Conservation (phyloP, 169 alveolate species). For the Eimeria sp. region DNA sequence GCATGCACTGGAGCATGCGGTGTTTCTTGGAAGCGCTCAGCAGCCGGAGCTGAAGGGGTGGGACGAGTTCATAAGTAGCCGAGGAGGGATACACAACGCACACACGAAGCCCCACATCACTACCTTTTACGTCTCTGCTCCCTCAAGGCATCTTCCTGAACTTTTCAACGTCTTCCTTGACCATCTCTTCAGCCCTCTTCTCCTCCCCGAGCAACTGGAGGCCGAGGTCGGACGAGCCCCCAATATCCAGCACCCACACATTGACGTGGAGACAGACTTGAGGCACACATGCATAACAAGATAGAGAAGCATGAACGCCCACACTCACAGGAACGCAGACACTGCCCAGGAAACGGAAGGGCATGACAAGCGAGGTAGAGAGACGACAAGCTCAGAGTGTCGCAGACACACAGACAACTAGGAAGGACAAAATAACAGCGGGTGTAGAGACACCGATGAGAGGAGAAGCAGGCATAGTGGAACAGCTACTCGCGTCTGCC, state of each 20-base stretch:
- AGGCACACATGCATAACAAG: neutral
- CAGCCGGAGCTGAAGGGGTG: conserved; percentile 41
- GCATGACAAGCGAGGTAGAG: too few species aligned
- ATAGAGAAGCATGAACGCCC: neutral
- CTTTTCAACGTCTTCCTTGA: conserved; percentile 40
- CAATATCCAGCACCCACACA: neutral
- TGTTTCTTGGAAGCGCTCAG: conserved; percentile 91
- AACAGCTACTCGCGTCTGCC: neutral
- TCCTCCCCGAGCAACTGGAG: conserved; percentile 52
- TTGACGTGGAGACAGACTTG: neutral
- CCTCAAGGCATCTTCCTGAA: conserved; percentile 37
- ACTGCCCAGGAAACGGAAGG: too few species aligned
- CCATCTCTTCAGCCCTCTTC: conserved; percentile 67
- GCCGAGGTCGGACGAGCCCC: conserved; percentile 62
- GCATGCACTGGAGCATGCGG: conserved; percentile 97
- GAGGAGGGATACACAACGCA: conserved; percentile 79
- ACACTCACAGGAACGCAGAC: too few species aligned
- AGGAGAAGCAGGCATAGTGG: neutral
- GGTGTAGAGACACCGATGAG: neutral
- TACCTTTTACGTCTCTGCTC: conserved; percentile 79
- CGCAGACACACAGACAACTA: too few species aligned
- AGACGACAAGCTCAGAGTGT: too few species aligned
- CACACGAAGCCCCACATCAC: conserved; percentile 75
- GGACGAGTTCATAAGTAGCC: conserved; percentile 37
- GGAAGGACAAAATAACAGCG: too few species aligned